These are phyloP conservation scores for Globisporangium lucens DNA, from an alignment of 352 stramenopile genomes.

Conservation along the genomic window DNA sequence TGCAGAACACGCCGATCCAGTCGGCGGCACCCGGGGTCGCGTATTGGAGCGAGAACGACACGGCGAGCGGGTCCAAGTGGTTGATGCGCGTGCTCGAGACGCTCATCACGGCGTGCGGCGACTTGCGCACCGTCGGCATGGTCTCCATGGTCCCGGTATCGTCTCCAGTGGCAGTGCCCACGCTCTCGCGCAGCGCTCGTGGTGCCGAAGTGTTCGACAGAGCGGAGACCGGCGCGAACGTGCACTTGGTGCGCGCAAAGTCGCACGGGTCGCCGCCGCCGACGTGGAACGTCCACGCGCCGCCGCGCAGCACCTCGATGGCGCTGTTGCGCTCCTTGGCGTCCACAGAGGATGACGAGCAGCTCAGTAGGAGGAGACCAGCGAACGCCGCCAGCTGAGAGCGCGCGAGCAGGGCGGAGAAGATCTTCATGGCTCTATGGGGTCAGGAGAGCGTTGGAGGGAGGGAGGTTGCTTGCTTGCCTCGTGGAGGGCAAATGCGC, in stretches of 20 bases:
- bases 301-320: conserved; percentile 11
- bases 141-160: neutral
- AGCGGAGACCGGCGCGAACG: neutral
- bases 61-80: conserved; percentile 15
- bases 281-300: conserved; percentile 11
- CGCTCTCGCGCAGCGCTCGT: neutral
- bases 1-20: conserved; percentile 22
- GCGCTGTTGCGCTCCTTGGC: conserved; percentile 9
- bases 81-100: conserved; percentile 18
- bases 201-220: neutral
- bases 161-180: neutral
- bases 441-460: too few species aligned
- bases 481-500: neutral
- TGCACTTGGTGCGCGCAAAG: conserved; percentile 12
- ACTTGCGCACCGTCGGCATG: conserved; percentile 13
- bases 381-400: neutral
- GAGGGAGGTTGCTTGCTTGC: neutral
- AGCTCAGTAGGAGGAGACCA: neutral
- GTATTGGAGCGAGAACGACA: conserved; percentile 18
- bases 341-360: neutral
- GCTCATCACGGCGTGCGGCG: conserved; percentile 4
- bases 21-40: neutral
- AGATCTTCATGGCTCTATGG: neutral
- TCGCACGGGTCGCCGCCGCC: conserved; percentile 8
- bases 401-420: neutral